Evolutionary conservation across 1,139 yeast genomes (phyloP), one percentile per base, ranked within the genome.

Genomic region (Kodamaea suecica): DNA sequence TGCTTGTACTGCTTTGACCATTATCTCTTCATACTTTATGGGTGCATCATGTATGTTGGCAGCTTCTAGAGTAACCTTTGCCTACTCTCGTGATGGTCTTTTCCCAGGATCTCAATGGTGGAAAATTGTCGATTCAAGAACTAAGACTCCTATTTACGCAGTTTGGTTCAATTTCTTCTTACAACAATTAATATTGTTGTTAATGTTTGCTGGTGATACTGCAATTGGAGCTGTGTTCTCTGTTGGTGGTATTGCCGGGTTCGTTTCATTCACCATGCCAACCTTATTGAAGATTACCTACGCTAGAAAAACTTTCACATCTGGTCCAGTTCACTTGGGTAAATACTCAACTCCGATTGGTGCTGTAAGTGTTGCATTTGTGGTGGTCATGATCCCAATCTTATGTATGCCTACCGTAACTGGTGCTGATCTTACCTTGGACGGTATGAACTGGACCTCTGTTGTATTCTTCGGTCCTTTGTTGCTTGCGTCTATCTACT

Each of bases 221-320:
- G 84, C 88, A 29, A 78, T 83, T 48, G 82, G 79, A 28, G 90
- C 92, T 31, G 78, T 81, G 38, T 83, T 83, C 61, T 79, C 85
- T 1, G 85, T 82, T 26, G 87, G 87, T 34, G 90, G 87, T 37
- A 80, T 81, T 51, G 76, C 84, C 12, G 80, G 85, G 0, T 81
- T 80, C 49, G 70, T 81, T 41, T 81, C 88, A 1, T 82, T 82
- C 55, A 70, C 78, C n/a, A 63, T 78, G 47, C 90, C 90, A 15
- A 76, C 83, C 10, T 53, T 77, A 4, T 66, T 83, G 45, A 77
- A 80, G 50, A 71, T 78, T 42, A 72, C 83, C 1, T 74, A 70
- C 47, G 73, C 82, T 9, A 61, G 73, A 38, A 60, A 73, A 14
- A 61, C 68, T 2, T 82, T 81, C 60, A 61, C 64, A 40, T 75